These are phyloP conservation scores for Elsinoe perseae DNA, from an alignment of 2,329 filamentous ascomycete species.

Conservation along the genomic window DNA sequence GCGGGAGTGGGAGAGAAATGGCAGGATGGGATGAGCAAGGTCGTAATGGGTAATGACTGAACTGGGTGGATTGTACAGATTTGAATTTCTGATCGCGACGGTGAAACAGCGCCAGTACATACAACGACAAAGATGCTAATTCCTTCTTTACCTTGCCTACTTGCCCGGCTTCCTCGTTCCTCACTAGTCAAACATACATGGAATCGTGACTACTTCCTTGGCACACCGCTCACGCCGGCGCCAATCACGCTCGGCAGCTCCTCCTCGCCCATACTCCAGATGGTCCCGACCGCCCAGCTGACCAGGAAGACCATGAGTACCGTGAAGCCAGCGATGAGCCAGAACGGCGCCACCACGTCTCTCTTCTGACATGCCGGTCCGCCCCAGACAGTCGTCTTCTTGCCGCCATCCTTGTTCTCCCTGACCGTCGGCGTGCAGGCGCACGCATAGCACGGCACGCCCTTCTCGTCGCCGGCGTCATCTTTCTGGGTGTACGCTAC, in stretches of 20 bases:
- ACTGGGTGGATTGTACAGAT: neutral
- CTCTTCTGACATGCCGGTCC: constrained; percentile 84
- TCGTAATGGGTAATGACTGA: neutral
- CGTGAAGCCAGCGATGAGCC: constrained; percentile 70
- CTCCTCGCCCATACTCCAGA: constrained; percentile 78
- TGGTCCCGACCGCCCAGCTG: constrained; percentile 63
- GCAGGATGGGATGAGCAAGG: constrained; percentile 14
- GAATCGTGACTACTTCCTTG: constrained; percentile 36
- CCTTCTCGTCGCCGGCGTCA: constrained; percentile 30
- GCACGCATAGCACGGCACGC: constrained; percentile 65
- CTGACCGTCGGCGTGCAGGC: constrained; percentile 57
- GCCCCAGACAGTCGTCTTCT: constrained; percentile 67
- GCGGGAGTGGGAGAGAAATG: constrained; percentile 11
- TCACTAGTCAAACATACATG: neutral
- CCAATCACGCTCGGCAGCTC: constrained; percentile 89
- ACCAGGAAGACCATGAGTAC: constrained; percentile 62
- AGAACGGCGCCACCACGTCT: constrained; percentile 83
- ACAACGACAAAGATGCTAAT: constrained; percentile 1
- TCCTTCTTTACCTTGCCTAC: neutral
- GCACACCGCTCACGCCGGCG: constrained; percentile 74
- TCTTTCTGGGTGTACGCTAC: constrained; percentile 53
- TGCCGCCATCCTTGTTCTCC: constrained; percentile 41
- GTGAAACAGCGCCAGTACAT: neutral
- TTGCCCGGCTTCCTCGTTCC: neutral
- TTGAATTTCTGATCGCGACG: neutral